Evolutionary conservation across 116 monocot genomes (phyloP).

Genomic region (Iris pallida): DNA sequence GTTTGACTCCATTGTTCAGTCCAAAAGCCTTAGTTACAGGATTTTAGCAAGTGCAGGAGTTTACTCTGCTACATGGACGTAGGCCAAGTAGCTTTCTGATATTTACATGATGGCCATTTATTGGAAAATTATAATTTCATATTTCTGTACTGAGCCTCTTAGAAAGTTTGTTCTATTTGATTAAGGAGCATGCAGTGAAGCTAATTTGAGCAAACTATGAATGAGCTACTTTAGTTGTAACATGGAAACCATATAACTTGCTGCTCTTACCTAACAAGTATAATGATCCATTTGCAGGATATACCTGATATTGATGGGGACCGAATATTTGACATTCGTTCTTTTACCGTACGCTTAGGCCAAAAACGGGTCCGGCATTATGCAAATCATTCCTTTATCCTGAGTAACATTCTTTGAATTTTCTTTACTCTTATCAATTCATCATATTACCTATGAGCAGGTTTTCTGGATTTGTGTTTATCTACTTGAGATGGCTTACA

Average conservation of each 20-base stretch:
- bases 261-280: not conserved
- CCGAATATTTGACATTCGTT: conserved; percentile 82
- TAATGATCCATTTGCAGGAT: conserved; percentile 39
- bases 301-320: conserved; percentile 99
- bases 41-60: too few relatives aligned
- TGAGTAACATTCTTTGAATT: not conserved
- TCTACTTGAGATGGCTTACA: conserved; percentile 86
- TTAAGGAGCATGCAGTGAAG: too few relatives aligned
- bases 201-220: too few relatives aligned
- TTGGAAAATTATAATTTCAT: too few relatives aligned
- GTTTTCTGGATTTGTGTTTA: conserved; percentile 93
- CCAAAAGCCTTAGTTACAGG: too few relatives aligned
- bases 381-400: not conserved
- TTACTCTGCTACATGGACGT: too few relatives aligned
- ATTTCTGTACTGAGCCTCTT: too few relatives aligned
- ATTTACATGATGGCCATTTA: too few relatives aligned
- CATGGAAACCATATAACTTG: not conserved
- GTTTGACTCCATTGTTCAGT: too few relatives aligned
- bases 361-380: conserved; percentile 52
- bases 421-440: not conserved
- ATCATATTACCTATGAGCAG: conserved; percentile 28
- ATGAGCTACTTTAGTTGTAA: too few relatives aligned
- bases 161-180: too few relatives aligned
- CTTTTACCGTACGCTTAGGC: conserved; percentile 86
- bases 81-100: too few relatives aligned